A percentile compares a stretch with the other conserved stretches of the same genome.
phyloP scores from a whole-genome alignment of 805 yeast species.

The Saturnispora gosingensis region DNA sequence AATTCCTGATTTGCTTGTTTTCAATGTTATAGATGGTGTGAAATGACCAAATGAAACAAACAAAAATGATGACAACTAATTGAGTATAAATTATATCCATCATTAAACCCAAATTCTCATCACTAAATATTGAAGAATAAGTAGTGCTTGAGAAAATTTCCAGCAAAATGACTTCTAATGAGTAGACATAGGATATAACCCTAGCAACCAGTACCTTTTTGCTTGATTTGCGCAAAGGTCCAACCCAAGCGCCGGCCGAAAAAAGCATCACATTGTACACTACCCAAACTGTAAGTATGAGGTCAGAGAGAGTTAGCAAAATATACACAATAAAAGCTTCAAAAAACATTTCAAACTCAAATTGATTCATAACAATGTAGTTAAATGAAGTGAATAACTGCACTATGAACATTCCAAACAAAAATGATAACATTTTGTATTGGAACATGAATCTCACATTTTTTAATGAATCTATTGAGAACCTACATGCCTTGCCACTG shows the following conservation, averaged over 20 bases:
- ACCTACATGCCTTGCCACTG: slow-evolving; percentile 16
- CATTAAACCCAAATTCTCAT: not conserved
- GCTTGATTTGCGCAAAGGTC: not conserved
- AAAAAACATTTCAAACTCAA: too few relatives aligned
- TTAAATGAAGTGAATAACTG: slow-evolving; percentile 15
- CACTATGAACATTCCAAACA: slow-evolving; percentile 14
- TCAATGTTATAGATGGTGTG: not conserved
- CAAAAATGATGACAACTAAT: not conserved
- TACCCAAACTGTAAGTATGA: not conserved
- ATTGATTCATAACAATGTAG: slow-evolving; percentile 17
- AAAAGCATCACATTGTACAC: not conserved
- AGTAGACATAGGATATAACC: not conserved
- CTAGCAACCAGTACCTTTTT: not conserved
- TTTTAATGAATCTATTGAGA: slow-evolving; percentile 13
- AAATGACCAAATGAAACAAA: not conserved
- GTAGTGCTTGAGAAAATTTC: not conserved
- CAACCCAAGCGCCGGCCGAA: not conserved
- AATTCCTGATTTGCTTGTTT: not conserved
- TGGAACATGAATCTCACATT: slow-evolving; percentile 20
- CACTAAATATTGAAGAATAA: not conserved
- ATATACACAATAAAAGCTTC: too few relatives aligned
- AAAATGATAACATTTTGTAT: slow-evolving; percentile 19
- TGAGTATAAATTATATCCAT: not conserved
- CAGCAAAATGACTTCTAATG: not conserved
- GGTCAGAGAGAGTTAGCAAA: not conserved